These are phyloP conservation scores for Skeletonema menzelii DNA, from an alignment of 108 stramenopile species.

Conservation along the genomic window DNA sequence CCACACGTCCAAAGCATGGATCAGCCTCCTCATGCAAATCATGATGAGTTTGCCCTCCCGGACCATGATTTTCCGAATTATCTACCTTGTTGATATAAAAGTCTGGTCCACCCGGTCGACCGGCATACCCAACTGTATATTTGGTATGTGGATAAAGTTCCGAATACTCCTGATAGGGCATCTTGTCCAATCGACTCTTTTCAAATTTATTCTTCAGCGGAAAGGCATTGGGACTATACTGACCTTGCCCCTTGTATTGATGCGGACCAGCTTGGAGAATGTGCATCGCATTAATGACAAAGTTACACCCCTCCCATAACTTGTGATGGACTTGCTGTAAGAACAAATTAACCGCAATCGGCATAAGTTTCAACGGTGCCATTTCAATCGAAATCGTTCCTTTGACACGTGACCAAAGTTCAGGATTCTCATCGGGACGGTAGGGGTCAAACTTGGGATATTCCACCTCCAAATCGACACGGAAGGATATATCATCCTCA, in stretches of 20 bases:
- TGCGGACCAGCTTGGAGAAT: slow-evolving; percentile 69
- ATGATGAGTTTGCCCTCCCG: slow-evolving; percentile 78
- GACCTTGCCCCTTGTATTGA: background rate
- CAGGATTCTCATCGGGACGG: slow-evolving; percentile 17
- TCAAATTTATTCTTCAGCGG: slow-evolving; percentile 30
- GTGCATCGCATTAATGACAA: slow-evolving; percentile 74
- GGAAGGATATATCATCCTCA: background rate
- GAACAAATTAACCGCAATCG: slow-evolving; percentile 84
- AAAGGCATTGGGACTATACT: slow-evolving; percentile 9
- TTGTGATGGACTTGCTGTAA: slow-evolving; percentile 79
- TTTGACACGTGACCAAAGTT: slow-evolving; percentile 11
- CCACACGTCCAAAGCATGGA: slow-evolving; percentile 84
- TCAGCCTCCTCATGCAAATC: slow-evolving; percentile 83
- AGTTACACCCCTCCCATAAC: slow-evolving; percentile 68
- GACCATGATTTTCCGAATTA: slow-evolving; percentile 85
- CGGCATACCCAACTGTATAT: slow-evolving; percentile 85
- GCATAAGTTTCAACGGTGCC: slow-evolving; percentile 77
- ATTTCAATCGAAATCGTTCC: slow-evolving; percentile 58
- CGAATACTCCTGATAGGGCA: slow-evolving; percentile 86
- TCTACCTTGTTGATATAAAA: slow-evolving; percentile 91
- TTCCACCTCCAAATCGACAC: slow-evolving; percentile 27
- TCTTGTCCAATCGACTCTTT: slow-evolving; percentile 36
- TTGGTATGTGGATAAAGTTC: slow-evolving; percentile 62
- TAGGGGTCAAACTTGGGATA: slow-evolving; percentile 21
- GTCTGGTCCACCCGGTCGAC: slow-evolving; percentile 90